A percentile compares a stretch with the other conserved stretches of the same genome.
phyloP scores from a whole-genome alignment of 257 asterid genomes.

The Jasminum sambac region DNA sequence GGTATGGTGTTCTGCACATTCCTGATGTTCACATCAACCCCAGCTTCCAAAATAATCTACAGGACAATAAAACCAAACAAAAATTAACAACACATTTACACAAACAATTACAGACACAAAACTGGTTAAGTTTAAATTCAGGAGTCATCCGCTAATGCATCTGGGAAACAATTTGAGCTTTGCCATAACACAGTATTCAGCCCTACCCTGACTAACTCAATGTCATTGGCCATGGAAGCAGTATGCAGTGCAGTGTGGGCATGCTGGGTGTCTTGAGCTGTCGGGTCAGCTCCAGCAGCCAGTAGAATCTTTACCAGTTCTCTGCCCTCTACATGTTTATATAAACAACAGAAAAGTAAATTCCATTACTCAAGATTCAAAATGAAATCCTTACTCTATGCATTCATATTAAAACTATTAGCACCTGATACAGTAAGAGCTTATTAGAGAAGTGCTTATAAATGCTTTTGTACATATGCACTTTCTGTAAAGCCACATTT shows the following conservation, averaged over 20 bases:
- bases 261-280: slow-evolving; percentile 81
- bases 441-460: too few relatives aligned
- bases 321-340: slow-evolving; percentile 70
- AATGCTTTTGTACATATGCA: too few relatives aligned
- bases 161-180: slow-evolving; percentile 3
- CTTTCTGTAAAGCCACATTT: too few relatives aligned
- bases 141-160: slow-evolving; percentile 9
- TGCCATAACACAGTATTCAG: slow-evolving; percentile 18
- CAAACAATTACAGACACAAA: slow-evolving; percentile 15
- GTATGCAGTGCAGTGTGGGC: slow-evolving; percentile 93
- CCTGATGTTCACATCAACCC: slow-evolving; percentile 93
- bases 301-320: slow-evolving; percentile 75
- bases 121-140: slow-evolving; percentile 14
- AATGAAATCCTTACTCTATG: slow-evolving; percentile 11
- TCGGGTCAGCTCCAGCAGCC: slow-evolving; percentile 92
- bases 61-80: too few relatives aligned
- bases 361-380: slow-evolving; percentile 22
- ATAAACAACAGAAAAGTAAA: slow-evolving; percentile 24
- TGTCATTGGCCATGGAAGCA: slow-evolving; percentile 93
- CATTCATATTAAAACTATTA: slow-evolving; percentile 19
- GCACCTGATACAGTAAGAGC: neutral
- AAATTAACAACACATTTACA: slow-evolving; percentile 9
- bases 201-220: slow-evolving; percentile 89
- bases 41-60: slow-evolving; percentile 90
- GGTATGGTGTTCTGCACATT: slow-evolving; percentile 83